Evolutionary conservation across 257 asterid species (phyloP), one percentile per base, ranked within the genome.

Genomic region (Solanum megistacrolobum): DNA sequence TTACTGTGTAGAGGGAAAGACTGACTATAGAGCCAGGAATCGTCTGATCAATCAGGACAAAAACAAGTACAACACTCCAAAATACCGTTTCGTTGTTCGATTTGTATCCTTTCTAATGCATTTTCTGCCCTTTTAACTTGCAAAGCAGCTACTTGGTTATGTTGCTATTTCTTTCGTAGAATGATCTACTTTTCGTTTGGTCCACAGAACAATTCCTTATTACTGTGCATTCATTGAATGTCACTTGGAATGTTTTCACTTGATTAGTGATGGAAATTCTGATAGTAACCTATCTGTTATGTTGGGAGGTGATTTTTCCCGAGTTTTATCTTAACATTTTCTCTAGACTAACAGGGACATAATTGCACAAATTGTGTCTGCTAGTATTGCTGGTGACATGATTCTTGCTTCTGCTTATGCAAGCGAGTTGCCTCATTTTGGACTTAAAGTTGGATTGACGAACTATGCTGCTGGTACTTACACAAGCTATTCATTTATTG

Each of bases 31-130:
- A 58, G 98, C 98, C 8, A 93, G 98, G 90, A 95, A 91, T 65
- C 94, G 98, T 27, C 76, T 96, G 90, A 96, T 95, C 90, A 96
- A 96, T 76, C 98, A 96, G 94, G 98, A 96, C 83, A 96, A 96
- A 89, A 96, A 94, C 88, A 95, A 96, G 91, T 94, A 94, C 91
- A 96, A 96, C 90, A 94, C 96, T 5, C 98, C 98, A 1, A 95
- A 96, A 86, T 96, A 90, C 79, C 95, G 98, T 6, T 94, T 89
- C 38, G 98, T 95, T 87, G 98, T 96, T 87, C 92, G 98, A 90
- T 96, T 96, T 87, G 98, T 93, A 94, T 93, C 96, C 96, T 79
- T 79, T 25, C n/a, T 91, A 5, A 35, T 79, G 66, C 38, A 41
- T 29, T 78, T 78, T 41, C n/a, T 78, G 62, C n/a, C 62, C 35